Evolutionary conservation across 2,329 filamentous ascomycete genomes (phyloP).

Genomic region (Coniochaeta sp.): DNA sequence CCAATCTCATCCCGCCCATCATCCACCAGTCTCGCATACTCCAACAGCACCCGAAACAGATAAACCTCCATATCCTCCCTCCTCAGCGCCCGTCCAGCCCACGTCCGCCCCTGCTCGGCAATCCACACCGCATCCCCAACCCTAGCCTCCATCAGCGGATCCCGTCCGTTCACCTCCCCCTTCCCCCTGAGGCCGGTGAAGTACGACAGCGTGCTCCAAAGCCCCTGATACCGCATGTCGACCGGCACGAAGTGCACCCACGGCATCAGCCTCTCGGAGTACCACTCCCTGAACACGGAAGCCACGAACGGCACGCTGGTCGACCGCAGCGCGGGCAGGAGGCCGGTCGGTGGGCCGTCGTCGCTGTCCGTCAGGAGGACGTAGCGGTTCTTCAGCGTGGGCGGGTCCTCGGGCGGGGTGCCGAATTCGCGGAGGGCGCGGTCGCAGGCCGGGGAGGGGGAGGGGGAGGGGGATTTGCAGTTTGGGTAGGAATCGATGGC

Average conservation of each 20-base stretch:
- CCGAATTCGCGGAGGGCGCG: constrained; percentile 8
- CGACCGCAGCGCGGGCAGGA: constrained; percentile 59
- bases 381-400: constrained; percentile 57
- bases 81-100: constrained; percentile 55
- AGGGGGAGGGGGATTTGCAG: constrained; percentile 29
- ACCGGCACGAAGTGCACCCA: constrained; percentile 80
- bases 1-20: constrained; percentile 45
- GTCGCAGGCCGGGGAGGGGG: constrained; percentile 28
- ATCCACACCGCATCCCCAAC: constrained; percentile 54
- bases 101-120: constrained; percentile 55
- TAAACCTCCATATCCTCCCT: constrained; percentile 76
- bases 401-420: constrained; percentile 24
- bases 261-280: constrained; percentile 62
- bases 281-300: constrained; percentile 72
- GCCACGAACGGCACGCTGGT: constrained; percentile 62
- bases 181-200: constrained; percentile 52
- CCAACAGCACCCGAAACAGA: constrained; percentile 67
- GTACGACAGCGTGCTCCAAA: constrained; percentile 69
- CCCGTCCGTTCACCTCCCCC: constrained; percentile 33
- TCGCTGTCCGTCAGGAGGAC: constrained; percentile 67
- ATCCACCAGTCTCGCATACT: constrained; percentile 66
- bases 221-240: constrained; percentile 62
- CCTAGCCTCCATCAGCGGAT: constrained; percentile 39
- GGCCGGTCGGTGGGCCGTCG: constrained; percentile 50
- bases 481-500: constrained; percentile 50